Evolutionary conservation across 352 stramenopile species (phyloP).

Genomic region (Globisporangium spinosum): DNA sequence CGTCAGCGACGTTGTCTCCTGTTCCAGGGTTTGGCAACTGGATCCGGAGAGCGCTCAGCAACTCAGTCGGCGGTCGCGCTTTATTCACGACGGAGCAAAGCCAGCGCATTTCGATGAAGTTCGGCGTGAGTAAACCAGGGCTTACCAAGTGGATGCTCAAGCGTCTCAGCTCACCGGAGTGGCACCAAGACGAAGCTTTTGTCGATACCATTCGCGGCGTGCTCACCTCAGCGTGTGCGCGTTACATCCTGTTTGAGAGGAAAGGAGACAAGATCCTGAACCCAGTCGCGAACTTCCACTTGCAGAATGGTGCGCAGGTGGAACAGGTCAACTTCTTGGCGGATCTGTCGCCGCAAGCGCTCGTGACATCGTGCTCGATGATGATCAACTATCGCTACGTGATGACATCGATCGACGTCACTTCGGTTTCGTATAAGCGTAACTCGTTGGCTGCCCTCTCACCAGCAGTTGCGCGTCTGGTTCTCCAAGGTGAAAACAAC

Average conservation of each 20-base stretch:
- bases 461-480: constrained; percentile 44
- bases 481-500: constrained; percentile 45
- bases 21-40: constrained; percentile 73
- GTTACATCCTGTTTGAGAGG: constrained; percentile 80
- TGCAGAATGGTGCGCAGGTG: constrained; percentile 83
- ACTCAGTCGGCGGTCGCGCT: constrained; percentile 20
- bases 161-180: constrained; percentile 40
- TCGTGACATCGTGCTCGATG: constrained; percentile 50
- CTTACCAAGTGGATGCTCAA: constrained; percentile 72
- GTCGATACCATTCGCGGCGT: constrained; percentile 46
- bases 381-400: constrained; percentile 90
- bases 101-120: constrained; percentile 51
- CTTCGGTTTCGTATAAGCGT: constrained; percentile 78
- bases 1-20: constrained; percentile 69
- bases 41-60: constrained; percentile 49
- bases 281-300: constrained; percentile 80
- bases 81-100: constrained; percentile 54
- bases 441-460: constrained; percentile 64
- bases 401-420: constrained; percentile 75
- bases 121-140: constrained; percentile 47
- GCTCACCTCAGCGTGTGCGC: constrained; percentile 52
- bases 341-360: constrained; percentile 45
- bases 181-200: constrained; percentile 48
- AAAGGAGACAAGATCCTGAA: constrained; percentile 78
- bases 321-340: constrained; percentile 85